Base-by-base conservation (phyloP, 768 basidiomycete species). In the Kwoniella dendrophila region DNA sequence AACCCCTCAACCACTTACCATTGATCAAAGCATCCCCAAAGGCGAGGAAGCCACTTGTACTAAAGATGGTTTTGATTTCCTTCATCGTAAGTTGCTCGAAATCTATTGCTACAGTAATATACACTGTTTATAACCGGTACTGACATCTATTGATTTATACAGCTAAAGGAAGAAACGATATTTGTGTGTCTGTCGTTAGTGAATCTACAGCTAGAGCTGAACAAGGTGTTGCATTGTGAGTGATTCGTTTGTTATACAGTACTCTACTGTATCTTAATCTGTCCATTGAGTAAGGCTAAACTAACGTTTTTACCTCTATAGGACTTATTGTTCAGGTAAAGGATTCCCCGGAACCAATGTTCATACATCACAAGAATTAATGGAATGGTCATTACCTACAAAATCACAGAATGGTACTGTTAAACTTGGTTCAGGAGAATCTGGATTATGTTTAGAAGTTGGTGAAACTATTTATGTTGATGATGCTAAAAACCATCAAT, bases 251-350 rank as follows among this genome's bases (percentile, higher is more conserved):
- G 10, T 26, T 6, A 8, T 7, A 50, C 26, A 30, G 22, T 45
- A 18, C 16, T 26, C 44, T 20, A n/a, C 16, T 36, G 34, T 8
- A 10, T 16, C 10, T 16, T 40, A 14, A 40, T 20, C 20, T 45
- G 20, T 11, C 20, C 22, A 12, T 4, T 11, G 20, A 29, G 26
- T 26, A 14, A 6, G 4, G 8, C 8, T 45, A 3, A 0, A 10
- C 4, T 50, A 14, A 29, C 32, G 20, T 7, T 33, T 50, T 10
- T 50, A 52, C 26, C 1, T 11, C 38, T 12, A 20, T 22, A 58
- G 56, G 6, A 49, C 56, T 4, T 58, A 58, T 36, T 58, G 56
- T 24, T 32, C 56, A 7, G 56, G 56, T 26, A 49, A 27, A 24
- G 55, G 44, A 14, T 51, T 34, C 10, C 12, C 18, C 30, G 30